Evolutionary conservation across 1,284 basidiomycete species (phyloP).

Genomic region (Apiotrichum montevideense): DNA sequence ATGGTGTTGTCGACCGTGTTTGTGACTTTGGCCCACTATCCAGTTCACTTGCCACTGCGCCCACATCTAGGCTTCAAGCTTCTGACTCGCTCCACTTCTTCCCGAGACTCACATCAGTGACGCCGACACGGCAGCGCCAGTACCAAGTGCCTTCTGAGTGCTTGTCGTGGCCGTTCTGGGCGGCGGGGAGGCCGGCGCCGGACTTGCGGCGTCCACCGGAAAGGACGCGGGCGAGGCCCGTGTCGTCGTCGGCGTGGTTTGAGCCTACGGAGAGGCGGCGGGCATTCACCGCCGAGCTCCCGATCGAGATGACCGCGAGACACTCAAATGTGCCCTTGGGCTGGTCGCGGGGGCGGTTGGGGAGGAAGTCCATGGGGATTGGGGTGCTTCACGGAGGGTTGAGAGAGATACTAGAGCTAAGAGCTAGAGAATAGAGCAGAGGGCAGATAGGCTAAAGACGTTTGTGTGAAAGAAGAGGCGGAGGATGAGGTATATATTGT

Average conservation of each 20-base stretch:
- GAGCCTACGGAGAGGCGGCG: constrained; percentile 31
- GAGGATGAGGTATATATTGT: too few species aligned
- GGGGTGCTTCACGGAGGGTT: background rate
- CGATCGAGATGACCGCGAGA: constrained; percentile 33
- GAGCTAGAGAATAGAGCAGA: too few species aligned
- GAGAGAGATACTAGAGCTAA: too few species aligned
- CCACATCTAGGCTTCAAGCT: too few species aligned
- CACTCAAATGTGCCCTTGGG: constrained; percentile 39
- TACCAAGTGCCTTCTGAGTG: constrained; percentile 36
- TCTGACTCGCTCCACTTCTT: background rate
- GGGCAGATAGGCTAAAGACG: too few species aligned
- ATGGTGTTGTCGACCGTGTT: background rate
- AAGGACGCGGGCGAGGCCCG: constrained; percentile 30
- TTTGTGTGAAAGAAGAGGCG: too few species aligned
- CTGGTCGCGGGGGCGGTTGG: constrained; percentile 4
- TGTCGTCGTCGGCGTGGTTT: constrained; percentile 17
- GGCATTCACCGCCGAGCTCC: constrained; percentile 1
- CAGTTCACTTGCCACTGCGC: background rate
- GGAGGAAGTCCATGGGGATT: constrained; percentile 41
- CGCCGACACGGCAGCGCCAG: constrained; percentile 40
- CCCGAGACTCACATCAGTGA: constrained; percentile 29
- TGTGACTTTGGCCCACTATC: background rate
- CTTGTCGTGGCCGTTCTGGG: constrained; percentile 23
- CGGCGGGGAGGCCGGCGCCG: background rate
- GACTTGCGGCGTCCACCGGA: constrained; percentile 17